Evolutionary conservation across 306 rosid genomes (phyloP), one percentile per base, ranked within the genome.

Genomic region (Heteromeles arbutifolia): DNA sequence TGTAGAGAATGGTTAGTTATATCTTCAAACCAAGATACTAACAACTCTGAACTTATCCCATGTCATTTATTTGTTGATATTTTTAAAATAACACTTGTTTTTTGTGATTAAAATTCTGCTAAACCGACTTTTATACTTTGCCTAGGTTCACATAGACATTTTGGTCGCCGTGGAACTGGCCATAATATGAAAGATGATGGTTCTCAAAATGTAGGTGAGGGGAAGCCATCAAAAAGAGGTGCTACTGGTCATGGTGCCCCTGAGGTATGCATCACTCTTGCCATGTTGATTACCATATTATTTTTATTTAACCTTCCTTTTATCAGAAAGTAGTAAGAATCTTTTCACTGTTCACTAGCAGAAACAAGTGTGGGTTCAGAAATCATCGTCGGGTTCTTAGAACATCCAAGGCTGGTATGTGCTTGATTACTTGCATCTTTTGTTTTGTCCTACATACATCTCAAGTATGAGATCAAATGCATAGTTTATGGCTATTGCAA

Each of bases 291-390:
- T 31, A 44, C 52, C 43, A 44, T 54, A 65, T 70, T 59, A 8
- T 70, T 50, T 45, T 28, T 62, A 45, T 41, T 32, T 56, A 6
- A 17, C 26, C 78, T 65, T 65, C 18, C 72, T 72, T 79, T 80
- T 82, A 32, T 59, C 67, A 2, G 22, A 8, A 43, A 61, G 28
- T 57, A 2, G 68, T 76, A 69, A 73, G 6, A 22, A 25, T 72
- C n/a, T 45, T 44, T 83, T 50, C 69, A 67, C 53, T 13, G 64
- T 75, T 32, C 86, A 72, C 84, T 70, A 77, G 89, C 97, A 95
- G 99, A 95, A 89, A 85, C 99, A 92, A 84, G 91, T 92, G 63
- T 95, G 99, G 99, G 96, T 95, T 83, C 99, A 95, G 86, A 95
- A 95, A 80, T 82, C 97, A 50, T 87, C 96, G 69, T 89, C 97